Evolutionary conservation across 805 yeast genomes (phyloP), one percentile per base, ranked within the genome.

Genomic region (Zygotorulaspora sp.): DNA sequence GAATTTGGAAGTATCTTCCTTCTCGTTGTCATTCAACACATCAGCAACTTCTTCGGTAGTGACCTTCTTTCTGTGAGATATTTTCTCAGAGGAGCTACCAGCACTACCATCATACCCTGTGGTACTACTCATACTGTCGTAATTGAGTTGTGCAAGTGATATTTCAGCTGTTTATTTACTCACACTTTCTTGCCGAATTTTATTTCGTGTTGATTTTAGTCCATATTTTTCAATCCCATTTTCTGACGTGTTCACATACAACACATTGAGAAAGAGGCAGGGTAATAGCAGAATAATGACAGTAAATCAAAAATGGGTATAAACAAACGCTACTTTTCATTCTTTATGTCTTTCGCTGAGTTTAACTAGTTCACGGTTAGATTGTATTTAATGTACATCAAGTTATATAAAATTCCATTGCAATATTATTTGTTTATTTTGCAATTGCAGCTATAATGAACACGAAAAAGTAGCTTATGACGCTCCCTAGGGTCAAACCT

Each of bases 401-500:
- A n/a, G n/a, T n/a, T n/a, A n/a, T n/a, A n/a, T n/a, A n/a, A n/a
- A n/a, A n/a, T n/a, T n/a, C n/a, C n/a, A n/a, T n/a, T n/a, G n/a
- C n/a, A n/a, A n/a, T n/a, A n/a, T n/a, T n/a, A n/a, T n/a, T n/a
- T n/a, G n/a, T n/a, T 36, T 27, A 31, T 33, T 26, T 43, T 27
- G 30, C 28, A 22, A 34, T 13, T 15, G 41, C 29, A 25, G 33
- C 42, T 11, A 54, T 44, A 21, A 47, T 29, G 28, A 39, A 56
- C 2, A 80, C 89, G 43, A 84, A 69, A 2, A 76, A 44, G 53
- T 87, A 90, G 52, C 95, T 83, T 37, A 79, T 54, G 1, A 87
- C 44, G 42, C 95, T 80, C 4, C 98, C 98, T 2, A 71, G 65
- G 0, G 92, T 78, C 35, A 90, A 70, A 0, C 96, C 96, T 8